Evolutionary conservation across 306 rosid species (phyloP), one percentile per base, ranked within the genome.

Genomic region (Prunus kanzakura): DNA sequence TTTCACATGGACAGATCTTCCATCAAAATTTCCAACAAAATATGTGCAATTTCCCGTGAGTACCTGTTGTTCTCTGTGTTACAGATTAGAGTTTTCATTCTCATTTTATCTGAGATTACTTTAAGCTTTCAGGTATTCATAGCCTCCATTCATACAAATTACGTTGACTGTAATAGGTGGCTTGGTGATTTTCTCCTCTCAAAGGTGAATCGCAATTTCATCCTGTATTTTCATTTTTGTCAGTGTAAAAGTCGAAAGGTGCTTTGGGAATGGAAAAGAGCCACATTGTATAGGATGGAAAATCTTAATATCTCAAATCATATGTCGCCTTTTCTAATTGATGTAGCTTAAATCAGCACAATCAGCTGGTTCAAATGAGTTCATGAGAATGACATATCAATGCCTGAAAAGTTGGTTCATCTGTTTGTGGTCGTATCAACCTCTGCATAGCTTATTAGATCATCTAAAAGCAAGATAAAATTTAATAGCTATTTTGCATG

Each of bases 131-230:
- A 92, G 97, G 89, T 92, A 69, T 87, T 92, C 79, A 87, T 76
- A 76, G 96, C 93, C 46, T 82, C 93, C 2, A 87, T 95, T 68
- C 99, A 95, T 88, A 73, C 93, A 18, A 95, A 95, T 81, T 95
- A 95, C 41, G 99, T 95, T 50, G 99, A 95, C 93, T 95, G 99
- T 79, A 95, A 77, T 86, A 90, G 99, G 81, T 95, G 99, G 99
- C 91, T 95, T 20, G 99, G 99, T 55, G 99, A 95, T 80, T 92
- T 90, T 79, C 81, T 95, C 58, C 97, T 95, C 70, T 95, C 99
- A 60, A 95, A 95, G 97, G 99, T 95, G 83, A 90, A 82, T 62
- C 30, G 13, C 73, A 66, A 27, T 77, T 75, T 69, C 45, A 77
- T 56, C 69, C 82, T 46, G 64, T 20, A 63, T 76, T 67, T 64